Base-by-base conservation (phyloP, 257 asterid species). In the Fraxinus cuspidata region DNA sequence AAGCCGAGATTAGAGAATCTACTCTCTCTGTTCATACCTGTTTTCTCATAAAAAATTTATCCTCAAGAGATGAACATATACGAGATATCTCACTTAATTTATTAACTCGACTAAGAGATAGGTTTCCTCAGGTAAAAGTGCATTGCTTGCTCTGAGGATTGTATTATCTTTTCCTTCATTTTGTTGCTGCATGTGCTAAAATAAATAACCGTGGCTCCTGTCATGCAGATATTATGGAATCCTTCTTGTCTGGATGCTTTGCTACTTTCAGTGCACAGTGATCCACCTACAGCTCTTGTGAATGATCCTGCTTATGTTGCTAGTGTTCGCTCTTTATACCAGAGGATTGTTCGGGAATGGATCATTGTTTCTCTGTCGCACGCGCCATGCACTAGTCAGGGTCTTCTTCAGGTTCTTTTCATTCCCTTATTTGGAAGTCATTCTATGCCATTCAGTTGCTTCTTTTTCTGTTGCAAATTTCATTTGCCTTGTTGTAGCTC, bases 311-410 rank as follows among this genome's bases (percentile, higher is more conserved):
- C 96, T 85, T 90, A 85, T 86, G 84, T 96, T 86, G 92, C 97
- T 83, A 92, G 84, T 74, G 90, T 93, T 70, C 97, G 97, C 82
- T 89, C 97, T 79, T 84, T 96, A 83, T 96, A 89, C 92, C 99
- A 96, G 83, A 92, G 84, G 88, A 83, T 89, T 84, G 97, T 93
- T 69, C 91, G 96, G 37, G 99, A 96, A 76, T 96, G 99, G 99
- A 93, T 96, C 38, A 72, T 93, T 78, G 88, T 93, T 73, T 93
- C 99, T 32, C 97, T 96, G 78, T 96, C 99, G 74, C 86, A 93
- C 83, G 99, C 99, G 81, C 99, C 99, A 32, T 96, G 99, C 93
- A 90, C 99, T 23, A 90, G 88, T 80, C 99, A 96, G 91, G 99
- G 99, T 74, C 98, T 96, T 84, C 99, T 96, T 86, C 99, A 94